phyloP scores from a whole-genome alignment of 2,329 filamentous ascomycete genomes.

The Aspergillus tanneri region DNA sequence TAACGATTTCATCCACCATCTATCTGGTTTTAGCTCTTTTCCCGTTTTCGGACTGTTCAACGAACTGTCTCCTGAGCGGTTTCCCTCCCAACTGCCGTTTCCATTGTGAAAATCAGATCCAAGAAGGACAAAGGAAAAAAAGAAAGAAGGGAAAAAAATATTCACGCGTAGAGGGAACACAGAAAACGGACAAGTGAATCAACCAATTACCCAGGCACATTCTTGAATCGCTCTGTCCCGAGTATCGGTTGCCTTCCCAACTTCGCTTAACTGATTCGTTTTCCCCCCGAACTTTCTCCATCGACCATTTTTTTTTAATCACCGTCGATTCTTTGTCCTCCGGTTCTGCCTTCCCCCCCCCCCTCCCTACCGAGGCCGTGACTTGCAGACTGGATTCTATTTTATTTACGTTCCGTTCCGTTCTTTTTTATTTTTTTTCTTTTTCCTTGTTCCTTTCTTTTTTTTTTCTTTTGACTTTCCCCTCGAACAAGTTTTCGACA shows the following conservation, averaged over 20 bases:
- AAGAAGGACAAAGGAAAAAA: conserved; percentile 4
- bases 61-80: conserved; percentile 4
- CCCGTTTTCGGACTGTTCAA: conserved; percentile 11
- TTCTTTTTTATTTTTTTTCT: conserved; percentile 3
- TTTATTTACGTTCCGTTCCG: conserved; percentile 3
- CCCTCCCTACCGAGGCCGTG: background rate
- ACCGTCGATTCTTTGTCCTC: conserved; percentile 15
- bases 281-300: conserved; percentile 14
- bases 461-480: conserved; percentile 9
- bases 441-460: conserved; percentile 2
- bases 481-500: conserved; percentile 5
- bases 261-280: conserved; percentile 19
- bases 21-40: conserved; percentile 4
- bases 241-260: conserved; percentile 19
- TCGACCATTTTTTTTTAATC: conserved; percentile 11
- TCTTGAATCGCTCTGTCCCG: conserved; percentile 22
- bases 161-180: background rate
- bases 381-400: background rate
- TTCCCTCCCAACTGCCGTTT: background rate
- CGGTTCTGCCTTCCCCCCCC: background rate
- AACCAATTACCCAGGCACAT: conserved; percentile 12
- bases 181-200: conserved; percentile 4
- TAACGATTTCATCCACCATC: background rate
- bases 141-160: background rate
- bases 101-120: background rate